Conservation (phyloP, 441 rosid genomes). For the Rhodomyrtus psidioides region DNA sequence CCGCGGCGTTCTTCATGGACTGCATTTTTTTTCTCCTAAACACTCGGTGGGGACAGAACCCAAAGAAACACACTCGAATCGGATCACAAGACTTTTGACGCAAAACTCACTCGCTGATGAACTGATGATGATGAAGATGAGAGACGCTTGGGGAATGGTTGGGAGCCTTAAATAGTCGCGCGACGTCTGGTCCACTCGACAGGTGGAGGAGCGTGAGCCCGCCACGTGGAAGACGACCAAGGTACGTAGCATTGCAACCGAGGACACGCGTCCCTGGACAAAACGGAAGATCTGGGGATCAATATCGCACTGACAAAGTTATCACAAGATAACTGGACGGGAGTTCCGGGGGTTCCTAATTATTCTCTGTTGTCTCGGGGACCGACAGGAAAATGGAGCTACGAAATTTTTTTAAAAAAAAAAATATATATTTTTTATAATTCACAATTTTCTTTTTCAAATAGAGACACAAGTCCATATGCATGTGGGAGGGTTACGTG, state of each 20-base stretch:
- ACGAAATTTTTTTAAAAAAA: too few relatives aligned
- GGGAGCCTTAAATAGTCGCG: background rate
- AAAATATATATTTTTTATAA: too few relatives aligned
- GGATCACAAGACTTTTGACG: background rate
- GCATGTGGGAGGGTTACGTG: background rate
- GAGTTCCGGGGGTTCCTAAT: background rate
- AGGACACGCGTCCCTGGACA: background rate
- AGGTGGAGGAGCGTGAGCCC: background rate
- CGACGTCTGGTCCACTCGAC: background rate
- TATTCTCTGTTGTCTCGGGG: background rate
- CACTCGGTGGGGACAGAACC: background rate
- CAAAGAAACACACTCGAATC: background rate
- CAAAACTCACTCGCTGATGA: background rate
- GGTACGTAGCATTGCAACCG: accelerated
- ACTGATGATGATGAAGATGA: background rate
- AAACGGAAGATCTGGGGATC: background rate
- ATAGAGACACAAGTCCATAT: too few relatives aligned
- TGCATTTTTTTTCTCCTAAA: background rate
- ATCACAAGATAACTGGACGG: background rate
- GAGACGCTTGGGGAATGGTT: background rate
- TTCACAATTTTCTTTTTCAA: too few relatives aligned
- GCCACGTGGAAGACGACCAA: background rate
- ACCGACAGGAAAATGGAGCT: too few relatives aligned
- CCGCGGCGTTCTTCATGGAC: constrained; percentile 5
- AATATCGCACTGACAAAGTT: background rate